A percentile compares a stretch with the other conserved stretches of the same genome.
phyloP scores from a whole-genome alignment of 257 asterid genomes.

The Capsicum chinense region DNA sequence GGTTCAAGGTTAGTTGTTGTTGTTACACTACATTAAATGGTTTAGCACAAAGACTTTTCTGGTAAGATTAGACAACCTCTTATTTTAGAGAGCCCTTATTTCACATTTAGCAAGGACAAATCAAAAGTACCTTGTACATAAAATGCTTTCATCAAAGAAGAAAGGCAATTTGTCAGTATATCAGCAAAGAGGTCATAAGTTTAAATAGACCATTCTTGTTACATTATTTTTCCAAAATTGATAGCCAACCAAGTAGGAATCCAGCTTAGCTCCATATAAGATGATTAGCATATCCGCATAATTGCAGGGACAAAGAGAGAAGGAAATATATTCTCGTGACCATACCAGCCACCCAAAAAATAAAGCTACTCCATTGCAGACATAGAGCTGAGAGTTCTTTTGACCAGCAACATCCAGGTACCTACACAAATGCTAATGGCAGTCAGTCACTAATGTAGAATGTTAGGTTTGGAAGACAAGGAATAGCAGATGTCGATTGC shows the following conservation, averaged over 20 bases:
- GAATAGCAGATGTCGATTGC: slow-evolving; percentile 21
- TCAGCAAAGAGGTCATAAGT: neutral
- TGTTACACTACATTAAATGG: slow-evolving; percentile 12
- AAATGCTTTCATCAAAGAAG: neutral
- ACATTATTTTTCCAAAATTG: neutral
- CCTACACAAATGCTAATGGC: slow-evolving; percentile 51
- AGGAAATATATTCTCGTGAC: slow-evolving; percentile 32
- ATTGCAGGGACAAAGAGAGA: slow-evolving; percentile 24
- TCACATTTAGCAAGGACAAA: neutral
- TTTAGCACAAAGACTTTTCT: neutral
- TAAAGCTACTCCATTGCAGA: slow-evolving; percentile 77
- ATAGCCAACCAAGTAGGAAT: slow-evolving; percentile 7
- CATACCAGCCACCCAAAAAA: slow-evolving; percentile 98
- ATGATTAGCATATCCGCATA: neutral
- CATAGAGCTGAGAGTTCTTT: slow-evolving; percentile 71
- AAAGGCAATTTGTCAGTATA: neutral
- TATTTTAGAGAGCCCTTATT: neutral
- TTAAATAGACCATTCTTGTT: slow-evolving; percentile 1
- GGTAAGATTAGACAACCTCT: neutral
- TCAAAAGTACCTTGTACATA: neutral
- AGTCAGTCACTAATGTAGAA: slow-evolving; percentile 21
- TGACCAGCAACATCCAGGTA: slow-evolving; percentile 73
- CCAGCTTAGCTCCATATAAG: neutral
- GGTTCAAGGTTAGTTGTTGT: neutral
- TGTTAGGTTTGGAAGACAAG: slow-evolving; percentile 18